phyloP scores from a whole-genome alignment of 495 filamentous ascomycete genomes.

The Podospora anserina region DNA sequence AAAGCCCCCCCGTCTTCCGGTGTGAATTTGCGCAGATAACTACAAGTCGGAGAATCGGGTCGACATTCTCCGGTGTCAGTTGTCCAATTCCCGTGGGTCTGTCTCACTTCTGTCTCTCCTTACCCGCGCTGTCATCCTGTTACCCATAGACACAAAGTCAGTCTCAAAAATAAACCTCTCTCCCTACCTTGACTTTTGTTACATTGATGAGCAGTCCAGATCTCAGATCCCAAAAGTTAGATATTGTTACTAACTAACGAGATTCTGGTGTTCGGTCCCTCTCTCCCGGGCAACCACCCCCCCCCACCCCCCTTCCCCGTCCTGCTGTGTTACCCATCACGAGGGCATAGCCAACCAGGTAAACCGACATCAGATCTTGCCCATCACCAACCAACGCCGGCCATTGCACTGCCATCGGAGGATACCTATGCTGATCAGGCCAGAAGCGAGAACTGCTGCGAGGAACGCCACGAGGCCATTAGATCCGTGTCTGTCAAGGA shows the following conservation, averaged over 20 bases:
- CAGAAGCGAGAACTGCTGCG: constrained; percentile 24
- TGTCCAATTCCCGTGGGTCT: not conserved
- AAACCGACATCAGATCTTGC: constrained; percentile 15
- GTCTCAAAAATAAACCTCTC: too few species aligned
- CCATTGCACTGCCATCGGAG: constrained; percentile 27
- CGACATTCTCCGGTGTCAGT: not conserved
- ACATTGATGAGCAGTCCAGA: too few species aligned
- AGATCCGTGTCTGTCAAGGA: constrained; percentile 19
- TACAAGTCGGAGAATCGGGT: not conserved
- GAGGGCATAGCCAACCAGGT: not conserved
- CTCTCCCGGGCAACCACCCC: too few species aligned
- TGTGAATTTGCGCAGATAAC: not conserved
- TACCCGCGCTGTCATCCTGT: not conserved
- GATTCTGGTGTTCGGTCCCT: not conserved
- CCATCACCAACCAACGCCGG: constrained; percentile 19
- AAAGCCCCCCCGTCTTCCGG: not conserved
- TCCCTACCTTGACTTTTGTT: too few species aligned
- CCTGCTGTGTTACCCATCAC: not conserved
- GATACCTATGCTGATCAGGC: constrained; percentile 20
- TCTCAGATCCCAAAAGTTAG: too few species aligned
- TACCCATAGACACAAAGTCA: too few species aligned
- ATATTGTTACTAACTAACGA: not conserved
- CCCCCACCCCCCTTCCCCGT: not conserved
- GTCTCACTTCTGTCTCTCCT: not conserved
- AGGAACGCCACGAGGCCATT: constrained; percentile 28